Conservation (phyloP, 2,329 filamentous ascomycete species). For the Arthroderma uncinatum region DNA sequence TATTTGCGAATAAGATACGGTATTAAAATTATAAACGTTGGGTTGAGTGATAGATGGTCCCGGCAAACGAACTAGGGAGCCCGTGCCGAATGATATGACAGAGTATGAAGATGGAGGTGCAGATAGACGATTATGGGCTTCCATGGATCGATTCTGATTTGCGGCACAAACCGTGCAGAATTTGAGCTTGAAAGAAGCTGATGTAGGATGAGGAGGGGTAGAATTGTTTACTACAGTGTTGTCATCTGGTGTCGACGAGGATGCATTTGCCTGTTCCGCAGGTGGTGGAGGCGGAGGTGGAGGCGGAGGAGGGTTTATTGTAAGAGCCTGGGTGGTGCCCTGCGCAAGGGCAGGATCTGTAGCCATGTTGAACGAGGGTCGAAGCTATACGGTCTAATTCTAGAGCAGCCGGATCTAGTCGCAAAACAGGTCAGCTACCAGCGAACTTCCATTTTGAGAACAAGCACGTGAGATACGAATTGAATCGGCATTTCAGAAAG, state of each 20-base stretch:
- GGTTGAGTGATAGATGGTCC: constrained; percentile 85
- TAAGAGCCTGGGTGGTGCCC: constrained; percentile 32
- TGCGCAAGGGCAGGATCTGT: constrained; percentile 43
- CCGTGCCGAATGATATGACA: constrained; percentile 96
- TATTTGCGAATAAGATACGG: constrained; percentile 88
- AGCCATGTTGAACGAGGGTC: constrained; percentile 29
- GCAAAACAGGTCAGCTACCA: neutral
- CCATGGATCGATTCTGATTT: constrained; percentile 99
- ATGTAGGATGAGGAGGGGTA: constrained; percentile 29
- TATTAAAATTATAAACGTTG: constrained; percentile 97
- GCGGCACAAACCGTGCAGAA: constrained; percentile 63
- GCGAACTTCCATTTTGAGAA: neutral
- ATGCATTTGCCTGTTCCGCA: constrained; percentile 24
- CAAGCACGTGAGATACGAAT: neutral
- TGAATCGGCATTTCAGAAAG: neutral
- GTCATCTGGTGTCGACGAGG: constrained; percentile 14
- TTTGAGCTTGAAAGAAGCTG: constrained; percentile 61
- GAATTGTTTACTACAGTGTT: constrained; percentile 14
- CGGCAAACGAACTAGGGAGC: constrained; percentile 83
- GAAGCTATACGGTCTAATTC: neutral
- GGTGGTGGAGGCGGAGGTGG: constrained; percentile 38
- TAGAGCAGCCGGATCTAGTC: neutral
- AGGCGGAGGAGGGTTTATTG: constrained; percentile 37
- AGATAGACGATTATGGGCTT: constrained; percentile 89
- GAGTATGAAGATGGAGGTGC: constrained; percentile 73